Evolutionary conservation across 78 protist species (phyloP).

Genomic region (Protostelium mycophagum): DNA sequence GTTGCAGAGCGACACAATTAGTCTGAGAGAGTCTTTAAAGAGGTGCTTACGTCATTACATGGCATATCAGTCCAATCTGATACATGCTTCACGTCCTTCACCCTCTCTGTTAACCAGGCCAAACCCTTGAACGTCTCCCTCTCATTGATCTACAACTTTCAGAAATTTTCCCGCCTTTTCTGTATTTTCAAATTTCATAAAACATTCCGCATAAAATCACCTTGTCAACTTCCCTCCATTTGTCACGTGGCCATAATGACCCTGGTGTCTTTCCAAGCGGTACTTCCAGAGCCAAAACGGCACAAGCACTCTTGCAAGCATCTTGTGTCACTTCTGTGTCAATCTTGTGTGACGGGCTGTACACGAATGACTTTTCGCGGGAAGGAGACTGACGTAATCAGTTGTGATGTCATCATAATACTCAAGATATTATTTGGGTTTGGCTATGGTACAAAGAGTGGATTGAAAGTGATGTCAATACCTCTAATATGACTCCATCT

Average conservation of each 20-base stretch:
- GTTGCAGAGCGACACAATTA: too few species aligned
- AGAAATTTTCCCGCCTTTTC: neutral
- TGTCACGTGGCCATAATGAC: neutral
- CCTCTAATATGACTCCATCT: neutral
- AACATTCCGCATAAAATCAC: neutral
- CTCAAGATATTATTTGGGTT: neutral
- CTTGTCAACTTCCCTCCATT: neutral
- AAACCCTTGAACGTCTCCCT: neutral
- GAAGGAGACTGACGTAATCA: neutral
- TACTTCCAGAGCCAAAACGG: neutral
- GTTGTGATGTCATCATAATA: neutral
- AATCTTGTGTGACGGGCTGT: neutral
- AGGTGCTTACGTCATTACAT: too few species aligned
- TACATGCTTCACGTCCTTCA: neutral
- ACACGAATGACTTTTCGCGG: neutral
- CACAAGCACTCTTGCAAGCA: neutral
- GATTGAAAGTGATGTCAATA: too few species aligned
- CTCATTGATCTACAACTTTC: neutral
- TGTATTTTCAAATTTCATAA: too few species aligned
- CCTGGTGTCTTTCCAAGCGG: neutral
- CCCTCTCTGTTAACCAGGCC: neutral
- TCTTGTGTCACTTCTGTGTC: neutral
- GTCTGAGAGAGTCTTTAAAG: too few species aligned
- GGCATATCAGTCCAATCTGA: neutral
- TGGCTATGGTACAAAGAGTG: too few species aligned